Evolutionary conservation across 2,329 filamentous ascomycete genomes (phyloP), one percentile per base, ranked within the genome.

Genomic region (Phialophora macrospora): DNA sequence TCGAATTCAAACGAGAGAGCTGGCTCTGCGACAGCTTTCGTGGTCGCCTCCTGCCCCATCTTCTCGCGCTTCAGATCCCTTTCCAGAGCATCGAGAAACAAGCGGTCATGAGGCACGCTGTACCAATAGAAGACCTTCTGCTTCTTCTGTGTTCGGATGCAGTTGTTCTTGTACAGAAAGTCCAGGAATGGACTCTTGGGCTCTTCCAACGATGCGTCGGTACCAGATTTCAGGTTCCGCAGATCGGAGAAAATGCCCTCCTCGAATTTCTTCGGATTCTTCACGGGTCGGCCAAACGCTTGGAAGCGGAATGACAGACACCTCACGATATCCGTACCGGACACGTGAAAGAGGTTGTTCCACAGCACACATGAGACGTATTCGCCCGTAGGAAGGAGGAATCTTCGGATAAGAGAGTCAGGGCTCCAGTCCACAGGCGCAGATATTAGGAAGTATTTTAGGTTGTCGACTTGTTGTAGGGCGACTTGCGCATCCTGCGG

Each of bases 91-190:
- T 99, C 95, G 72, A 99, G 89, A 81, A 99, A 99, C 59, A 99
- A 88, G 62, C 95, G 88, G 80, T 99, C 95, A 78, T 99, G 95
- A 1, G 95, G 95, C 55, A 99, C 95, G 82, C 93, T 97, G 82
- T 98, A 99, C 95, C 95, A 99, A 83, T 98, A 99, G 77, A 99
- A 99, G 71, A 99, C 95, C 84, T 99, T 99, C 77, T 99, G 95
- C 86, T 99, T 99, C 88, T 99, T 99, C 80, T 99, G 95, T 44
- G 95, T 99, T 73, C 95, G 90, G 74, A 99, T 99, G 85, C 95
- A 99, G 84, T 99, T 99, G 87, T 99, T 99, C 86, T 99, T 99
- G 88, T 99, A 99, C 52, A 99, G 85, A 79, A 98, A 99, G 80
- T 99, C 95, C 68, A 99, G 87, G 81, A 99, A 99, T 1, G 91